These are phyloP conservation scores for Jamesozyma hellenica DNA, from an alignment of 805 yeast species.

Conservation along the genomic window DNA sequence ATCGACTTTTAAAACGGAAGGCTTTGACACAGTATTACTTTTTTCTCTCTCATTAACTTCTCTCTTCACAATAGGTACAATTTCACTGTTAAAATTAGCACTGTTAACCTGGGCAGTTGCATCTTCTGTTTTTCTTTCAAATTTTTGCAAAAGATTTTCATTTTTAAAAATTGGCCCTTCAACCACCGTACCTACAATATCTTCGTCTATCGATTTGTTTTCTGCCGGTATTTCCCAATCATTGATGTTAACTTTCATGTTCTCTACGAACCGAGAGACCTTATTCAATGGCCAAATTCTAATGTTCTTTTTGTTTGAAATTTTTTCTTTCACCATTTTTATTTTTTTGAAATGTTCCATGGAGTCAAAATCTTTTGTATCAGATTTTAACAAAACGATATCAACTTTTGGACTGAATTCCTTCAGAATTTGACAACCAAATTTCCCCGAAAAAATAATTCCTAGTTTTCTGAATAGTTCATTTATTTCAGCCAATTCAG, in stretches of 20 bases:
- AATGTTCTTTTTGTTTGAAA: slow-evolving; percentile 3
- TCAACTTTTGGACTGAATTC: slow-evolving; percentile 1
- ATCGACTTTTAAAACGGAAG: no score
- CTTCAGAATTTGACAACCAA: slow-evolving; percentile 5
- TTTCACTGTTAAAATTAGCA: no score
- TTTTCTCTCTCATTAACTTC: no score
- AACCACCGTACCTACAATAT: no score
- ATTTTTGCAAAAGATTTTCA: no score
- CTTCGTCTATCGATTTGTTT: background rate
- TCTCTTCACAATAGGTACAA: no score
- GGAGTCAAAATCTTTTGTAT: slow-evolving; percentile 1
- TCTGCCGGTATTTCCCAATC: background rate
- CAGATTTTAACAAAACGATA: slow-evolving; percentile 7
- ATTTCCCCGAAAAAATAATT: slow-evolving; percentile 5
- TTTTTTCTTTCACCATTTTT: background rate
- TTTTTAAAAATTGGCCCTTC: no score
- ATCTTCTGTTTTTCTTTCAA: no score
- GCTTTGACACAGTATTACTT: no score
- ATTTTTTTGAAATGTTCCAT: background rate
- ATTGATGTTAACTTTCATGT: slow-evolving; percentile 9
- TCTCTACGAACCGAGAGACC: slow-evolving; percentile 9
- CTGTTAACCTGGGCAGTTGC: no score
- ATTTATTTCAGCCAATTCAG: background rate
- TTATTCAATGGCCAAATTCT: slow-evolving; percentile 16
- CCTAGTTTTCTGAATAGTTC: slow-evolving; percentile 3